Evolutionary conservation across 768 basidiomycete species (phyloP), one percentile per base, ranked within the genome.

Genomic region (Phallus indusiatus): DNA sequence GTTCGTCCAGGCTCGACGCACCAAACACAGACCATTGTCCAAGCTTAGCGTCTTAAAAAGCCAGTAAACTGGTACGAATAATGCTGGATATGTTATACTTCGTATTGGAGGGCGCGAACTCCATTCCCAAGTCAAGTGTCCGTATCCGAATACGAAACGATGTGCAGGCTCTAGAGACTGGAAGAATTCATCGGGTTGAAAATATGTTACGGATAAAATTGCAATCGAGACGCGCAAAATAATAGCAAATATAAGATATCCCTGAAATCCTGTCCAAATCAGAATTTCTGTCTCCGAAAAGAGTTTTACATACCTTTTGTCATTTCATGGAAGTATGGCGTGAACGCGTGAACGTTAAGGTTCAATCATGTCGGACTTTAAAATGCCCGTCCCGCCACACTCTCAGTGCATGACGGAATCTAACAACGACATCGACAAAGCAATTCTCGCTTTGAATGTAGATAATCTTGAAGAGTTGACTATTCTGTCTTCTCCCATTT

Each of bases 71-170:
- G 89, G 88, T 24, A 89, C 75, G 65, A 92, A 96, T 36, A 94
- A 64, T 17, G 82, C 78, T 17, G 94, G 92, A 71, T 92, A 95
- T 53, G 88, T 55, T 61, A 91, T 80, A 66, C 86, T 89, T 55
- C 92, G 81, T 65, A 94, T 84, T 6, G 91, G 90, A 14, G 69
- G 69, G 20, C 77, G 72, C 53, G 78, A 72, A 48, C 80, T 73
- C 96, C 96, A 99, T 75, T 99, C 96, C 96, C 96, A 99, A 21
- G 94, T 97, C 47, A 93, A 75, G 64, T 85, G 79, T 1, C 94
- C 95, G 72, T 92, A 92, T 50, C 94, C 93, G 69, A 91, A 98
- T 53, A 96, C 90, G 47, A 85, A 72, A 58, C 78, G 78, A 69
- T 98, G 89, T 0, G 96, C 96, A 50, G 90, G 88, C 68, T 99